Evolutionary conservation across 2,329 filamentous ascomycete species (phyloP).

Genomic region (Fusarium liriodendri): DNA sequence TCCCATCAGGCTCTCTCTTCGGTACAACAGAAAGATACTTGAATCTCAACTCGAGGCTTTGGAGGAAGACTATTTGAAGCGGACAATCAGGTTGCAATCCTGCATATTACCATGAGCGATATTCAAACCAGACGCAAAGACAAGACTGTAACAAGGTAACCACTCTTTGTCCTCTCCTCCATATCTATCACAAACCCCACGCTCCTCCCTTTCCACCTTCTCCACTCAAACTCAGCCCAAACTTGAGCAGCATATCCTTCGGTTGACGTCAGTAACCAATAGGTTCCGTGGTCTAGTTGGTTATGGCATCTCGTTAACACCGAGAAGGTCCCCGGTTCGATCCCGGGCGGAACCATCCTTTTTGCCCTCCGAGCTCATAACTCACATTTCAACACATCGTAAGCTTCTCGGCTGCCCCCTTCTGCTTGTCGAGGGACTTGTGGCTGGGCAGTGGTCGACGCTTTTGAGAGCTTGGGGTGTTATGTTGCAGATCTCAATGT

Average conservation of each 20-base stretch:
- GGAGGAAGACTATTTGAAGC: not conserved
- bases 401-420: not conserved
- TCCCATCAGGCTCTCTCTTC: not conserved
- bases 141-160: no score
- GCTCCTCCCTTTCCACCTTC: no score
- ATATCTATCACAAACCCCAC: no score
- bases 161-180: no score
- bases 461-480: no score
- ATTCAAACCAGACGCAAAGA: not conserved
- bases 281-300: not conserved
- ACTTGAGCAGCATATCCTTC: not conserved
- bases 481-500: no score
- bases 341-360: not conserved
- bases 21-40: not conserved
- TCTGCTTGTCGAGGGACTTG: not conserved
- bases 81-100: not conserved
- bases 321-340: not conserved
- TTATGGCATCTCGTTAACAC: no score
- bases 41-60: not conserved
- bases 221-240: not conserved
- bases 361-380: not conserved
- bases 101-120: not conserved
- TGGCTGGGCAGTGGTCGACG: no score
- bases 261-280: not conserved
- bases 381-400: not conserved